Percentiles rank a stretch among this genome's conserved stretches.
Evolutionary conservation across 1,284 basidiomycete genomes (phyloP).

Genomic region (Ustilago crameri): DNA sequence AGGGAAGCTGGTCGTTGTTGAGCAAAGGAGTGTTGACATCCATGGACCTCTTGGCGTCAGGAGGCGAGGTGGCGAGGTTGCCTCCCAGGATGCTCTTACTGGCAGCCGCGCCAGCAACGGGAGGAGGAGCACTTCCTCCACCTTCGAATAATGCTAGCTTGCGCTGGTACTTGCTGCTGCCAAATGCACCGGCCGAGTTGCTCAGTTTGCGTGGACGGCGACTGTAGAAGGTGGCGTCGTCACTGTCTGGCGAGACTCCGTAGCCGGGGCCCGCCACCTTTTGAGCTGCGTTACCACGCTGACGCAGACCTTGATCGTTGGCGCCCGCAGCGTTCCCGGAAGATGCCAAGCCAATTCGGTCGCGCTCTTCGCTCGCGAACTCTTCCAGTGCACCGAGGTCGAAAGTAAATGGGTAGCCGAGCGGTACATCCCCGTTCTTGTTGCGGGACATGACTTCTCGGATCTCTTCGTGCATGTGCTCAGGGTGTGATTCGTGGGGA

Average conservation of each 20-base stretch:
- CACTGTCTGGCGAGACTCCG: constrained; percentile 59
- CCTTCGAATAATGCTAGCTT: constrained; percentile 94
- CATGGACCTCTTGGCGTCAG: constrained; percentile 18
- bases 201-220: constrained; percentile 59
- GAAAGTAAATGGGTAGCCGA: constrained; percentile 65
- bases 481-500: constrained; percentile 20
- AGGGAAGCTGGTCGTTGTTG: constrained; percentile 66
- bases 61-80: constrained; percentile 38
- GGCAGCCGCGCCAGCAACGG: constrained; percentile 54
- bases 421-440: constrained; percentile 33
- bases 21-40: constrained; percentile 68
- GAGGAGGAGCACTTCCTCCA: constrained; percentile 67
- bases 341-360: constrained; percentile 41
- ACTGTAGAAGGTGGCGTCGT: constrained; percentile 65
- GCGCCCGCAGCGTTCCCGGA: constrained; percentile 27
- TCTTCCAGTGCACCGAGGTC: constrained; percentile 61
- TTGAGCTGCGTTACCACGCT: constrained; percentile 23
- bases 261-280: constrained; percentile 40
- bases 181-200: constrained; percentile 41
- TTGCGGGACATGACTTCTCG: constrained; percentile 21
- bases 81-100: constrained; percentile 70
- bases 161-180: constrained; percentile 72
- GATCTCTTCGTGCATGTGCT: constrained; percentile 24
- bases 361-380: constrained; percentile 62
- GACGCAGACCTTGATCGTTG: constrained; percentile 34